Evolutionary conservation across 371 early-diverging fungal genomes (phyloP).

Genomic region (Circinella umbellata): DNA sequence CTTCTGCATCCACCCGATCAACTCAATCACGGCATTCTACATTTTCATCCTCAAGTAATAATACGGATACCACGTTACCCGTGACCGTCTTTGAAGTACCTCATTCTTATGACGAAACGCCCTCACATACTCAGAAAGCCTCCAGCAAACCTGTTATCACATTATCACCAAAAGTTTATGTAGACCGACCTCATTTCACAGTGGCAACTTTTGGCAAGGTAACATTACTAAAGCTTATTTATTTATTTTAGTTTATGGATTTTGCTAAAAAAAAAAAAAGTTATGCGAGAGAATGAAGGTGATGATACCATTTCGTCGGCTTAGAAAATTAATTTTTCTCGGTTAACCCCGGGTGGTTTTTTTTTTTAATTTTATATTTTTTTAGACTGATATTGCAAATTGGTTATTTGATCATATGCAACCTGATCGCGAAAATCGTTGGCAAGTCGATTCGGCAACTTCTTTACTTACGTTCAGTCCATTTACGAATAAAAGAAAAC

Average conservation of each 20-base stretch:
- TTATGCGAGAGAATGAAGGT: background rate
- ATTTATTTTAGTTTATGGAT: no score
- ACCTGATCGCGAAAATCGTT: background rate
- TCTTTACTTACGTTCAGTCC: background rate
- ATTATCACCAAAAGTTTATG: background rate
- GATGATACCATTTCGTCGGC: no score
- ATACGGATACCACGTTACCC: constrained; percentile 4
- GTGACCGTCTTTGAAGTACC: constrained; percentile 14
- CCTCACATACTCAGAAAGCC: background rate
- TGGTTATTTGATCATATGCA: constrained; percentile 1
- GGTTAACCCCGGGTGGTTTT: background rate
- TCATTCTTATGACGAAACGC: constrained; percentile 20
- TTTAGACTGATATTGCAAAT: background rate
- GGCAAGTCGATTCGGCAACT: background rate
- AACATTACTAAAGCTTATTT: no score
- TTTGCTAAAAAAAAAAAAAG: background rate
- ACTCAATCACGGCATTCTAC: constrained; percentile 12
- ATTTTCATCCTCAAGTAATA: constrained; percentile 12
- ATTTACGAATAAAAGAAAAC: background rate
- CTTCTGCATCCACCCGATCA: constrained; percentile 22
- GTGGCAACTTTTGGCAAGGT: constrained; percentile 22
- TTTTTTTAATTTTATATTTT: background rate
- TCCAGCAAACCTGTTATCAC: background rate
- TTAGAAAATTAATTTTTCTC: no score
- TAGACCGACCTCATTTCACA: constrained; percentile 18